Conservation (phyloP, 2,329 filamentous ascomycete genomes). For the Sporothrix luriei region DNA sequence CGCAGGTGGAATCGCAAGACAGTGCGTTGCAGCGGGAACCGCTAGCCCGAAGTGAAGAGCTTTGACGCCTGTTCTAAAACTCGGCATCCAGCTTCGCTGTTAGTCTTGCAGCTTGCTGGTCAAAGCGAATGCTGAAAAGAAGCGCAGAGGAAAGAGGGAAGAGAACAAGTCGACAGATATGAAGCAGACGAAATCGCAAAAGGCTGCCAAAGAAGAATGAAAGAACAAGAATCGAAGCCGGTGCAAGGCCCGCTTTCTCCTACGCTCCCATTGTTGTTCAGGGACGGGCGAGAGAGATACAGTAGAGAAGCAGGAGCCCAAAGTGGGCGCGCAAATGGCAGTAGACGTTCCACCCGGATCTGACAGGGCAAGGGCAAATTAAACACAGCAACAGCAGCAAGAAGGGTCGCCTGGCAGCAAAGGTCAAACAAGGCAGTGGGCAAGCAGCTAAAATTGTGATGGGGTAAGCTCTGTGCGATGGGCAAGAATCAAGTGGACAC, state of each 20-base stretch:
- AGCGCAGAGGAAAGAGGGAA: not conserved
- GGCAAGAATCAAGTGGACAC: conserved; percentile 25
- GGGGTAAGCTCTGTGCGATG: conserved; percentile 21
- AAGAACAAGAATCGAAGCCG: not conserved
- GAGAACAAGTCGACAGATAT: not conserved
- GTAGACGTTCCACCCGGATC: not conserved
- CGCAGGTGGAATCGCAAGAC: conserved; percentile 21
- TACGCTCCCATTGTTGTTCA: conserved; percentile 14
- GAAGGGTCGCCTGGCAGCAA: not conserved
- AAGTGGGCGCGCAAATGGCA: conserved; percentile 12
- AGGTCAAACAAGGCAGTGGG: conserved; percentile 6
- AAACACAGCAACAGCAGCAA: conserved; percentile 13
- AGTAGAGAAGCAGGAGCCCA: not conserved
- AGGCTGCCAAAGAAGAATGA: not conserved
- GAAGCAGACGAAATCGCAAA: not conserved
- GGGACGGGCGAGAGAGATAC: conserved; percentile 8
- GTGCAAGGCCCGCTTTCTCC: conserved; percentile 7
- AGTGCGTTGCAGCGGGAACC: conserved; percentile 24
- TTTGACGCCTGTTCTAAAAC: conserved; percentile 19
- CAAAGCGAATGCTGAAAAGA: conserved; percentile 9
- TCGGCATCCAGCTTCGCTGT: conserved; percentile 13
- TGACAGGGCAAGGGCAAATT: conserved; percentile 11
- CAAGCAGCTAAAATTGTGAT: conserved; percentile 27
- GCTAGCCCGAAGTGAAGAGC: conserved; percentile 19
- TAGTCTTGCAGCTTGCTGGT: conserved; percentile 14